Base-by-base conservation (phyloP, 768 basidiomycete genomes). In the Lanmaoa rubissima region DNA sequence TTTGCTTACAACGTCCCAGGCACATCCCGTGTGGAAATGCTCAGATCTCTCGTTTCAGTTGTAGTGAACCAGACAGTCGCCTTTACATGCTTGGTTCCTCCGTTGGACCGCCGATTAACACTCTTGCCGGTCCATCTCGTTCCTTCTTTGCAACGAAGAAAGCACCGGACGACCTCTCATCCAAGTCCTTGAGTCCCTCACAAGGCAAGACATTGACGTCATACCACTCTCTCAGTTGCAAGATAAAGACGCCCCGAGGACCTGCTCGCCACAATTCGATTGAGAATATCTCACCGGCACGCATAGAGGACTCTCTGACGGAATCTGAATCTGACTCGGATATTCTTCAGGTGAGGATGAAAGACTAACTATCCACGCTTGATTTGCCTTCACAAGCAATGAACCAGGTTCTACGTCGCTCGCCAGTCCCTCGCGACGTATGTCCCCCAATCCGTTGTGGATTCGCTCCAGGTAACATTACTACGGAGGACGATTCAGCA, bases 261-360 rank as follows among this genome's bases (percentile, higher is more conserved):
- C 28, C 36, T 34, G 9, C 54, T 21, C 45, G 38, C 26, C 48
- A 48, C 2, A 41, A 50, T 44, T 59, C 60, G 16, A 47, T 57
- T 16, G 51, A 51, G 50, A 59, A 59, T 21, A 28, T 53, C 9
- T 35, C 51, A 1, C 54, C 55, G 13, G 51, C 7, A 2, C 43
- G 54, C 24, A 51, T 61, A 31, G 69, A 72, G 0, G 71, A 70
- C 26, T 72, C 71, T 24, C 26, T 57, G 19, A 72, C 73, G n/a
- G 71, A 71, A 55, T 42, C 69, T 8, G 69, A 71, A 46, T 71
- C 71, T 5, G 71, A 69, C n/a, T 39, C 34, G 17, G 54, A 61
- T 39, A 35, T 59, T 19, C n/a, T 55, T 52, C 59, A 44, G 40
- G 40, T 57, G 50, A 65, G 36, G 42, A 44, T 41, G 57, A 49